phyloP scores from a whole-genome alignment of 345 rosid genomes.

The Nephelium lappaceum region DNA sequence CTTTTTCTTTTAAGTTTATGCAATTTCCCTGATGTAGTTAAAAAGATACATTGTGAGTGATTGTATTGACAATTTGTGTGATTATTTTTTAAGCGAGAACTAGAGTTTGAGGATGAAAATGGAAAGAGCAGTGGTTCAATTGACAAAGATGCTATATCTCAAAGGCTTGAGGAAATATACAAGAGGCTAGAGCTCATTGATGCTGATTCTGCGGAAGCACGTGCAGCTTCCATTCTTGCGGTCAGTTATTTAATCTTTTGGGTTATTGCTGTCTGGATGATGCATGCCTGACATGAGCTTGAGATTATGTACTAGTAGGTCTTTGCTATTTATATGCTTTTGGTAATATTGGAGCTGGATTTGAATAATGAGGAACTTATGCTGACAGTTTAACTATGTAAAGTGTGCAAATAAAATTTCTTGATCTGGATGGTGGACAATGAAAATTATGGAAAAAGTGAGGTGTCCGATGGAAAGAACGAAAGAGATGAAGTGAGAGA shows the following conservation, averaged over 20 bases:
- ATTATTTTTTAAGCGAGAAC: constrained; percentile 59
- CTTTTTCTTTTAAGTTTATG: constrained; percentile 3
- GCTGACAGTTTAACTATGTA: not conserved
- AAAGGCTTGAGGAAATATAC: constrained; percentile 85
- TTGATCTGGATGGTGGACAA: not conserved
- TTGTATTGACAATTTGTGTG: constrained; percentile 29
- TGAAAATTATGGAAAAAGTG: not conserved
- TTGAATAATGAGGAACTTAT: not conserved
- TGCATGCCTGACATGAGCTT: constrained; percentile 10
- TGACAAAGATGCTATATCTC: constrained; percentile 64
- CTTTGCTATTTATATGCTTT: not conserved
- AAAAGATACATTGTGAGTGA: not conserved
- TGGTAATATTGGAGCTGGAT: not conserved
- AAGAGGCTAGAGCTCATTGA: constrained; percentile 92
- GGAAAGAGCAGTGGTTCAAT: constrained; percentile 53
- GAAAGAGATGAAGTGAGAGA: not conserved
- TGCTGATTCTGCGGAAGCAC: constrained; percentile 94
- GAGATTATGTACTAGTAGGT: constrained; percentile 2
- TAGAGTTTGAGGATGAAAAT: constrained; percentile 56
- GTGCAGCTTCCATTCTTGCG: constrained; percentile 96
- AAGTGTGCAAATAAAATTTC: not conserved
- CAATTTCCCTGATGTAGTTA: constrained; percentile 8
- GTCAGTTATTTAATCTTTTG: constrained; percentile 45
- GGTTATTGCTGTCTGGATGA: constrained; percentile 4
- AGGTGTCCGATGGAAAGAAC: not conserved